Base-by-base conservation (phyloP, 2,329 filamentous ascomycete genomes). In the Penicillium sp. region DNA sequence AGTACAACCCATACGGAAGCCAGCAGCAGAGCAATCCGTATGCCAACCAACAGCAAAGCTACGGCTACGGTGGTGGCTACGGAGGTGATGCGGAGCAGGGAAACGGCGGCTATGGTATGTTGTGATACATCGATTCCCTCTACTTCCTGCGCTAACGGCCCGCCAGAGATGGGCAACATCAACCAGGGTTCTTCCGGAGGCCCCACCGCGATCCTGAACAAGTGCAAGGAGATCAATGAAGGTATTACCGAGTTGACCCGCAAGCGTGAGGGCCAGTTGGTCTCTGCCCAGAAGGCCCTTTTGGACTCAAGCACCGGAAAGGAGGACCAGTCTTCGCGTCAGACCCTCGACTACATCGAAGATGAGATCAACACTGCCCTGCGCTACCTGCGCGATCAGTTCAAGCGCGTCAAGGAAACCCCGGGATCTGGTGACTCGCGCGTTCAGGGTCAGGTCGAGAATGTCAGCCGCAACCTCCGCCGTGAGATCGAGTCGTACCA, bases 281-380 rank as follows among this genome's bases (percentile, higher is more conserved):
- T 59, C 65, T 83, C 95, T 32, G 81, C 85, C 60, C 83, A 88
- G 67, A 84, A 96, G 45, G 84, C 85, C 58, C 84, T 87, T 32
- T 84, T 96, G 60, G 89, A 91, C 65, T 85, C 88, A 56, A 89
- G 92, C 69, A 87, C 86, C 64, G 85, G 84, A 40, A 78, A 82
- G 46, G 83, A 85, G 50, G 88, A 86, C 66, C 80, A 83, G 56
- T 83, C 83, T 42, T 84, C 85, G 64, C 83, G 83, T 65, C 83
- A 83, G 57, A 83, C 89, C 66, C 84, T 97, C 60, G 89, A 95
- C 59, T 77, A 79, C 53, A 81, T 92, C 54, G 88, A 86, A 61
- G 81, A 87, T 42, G 87, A 93, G 60, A 93, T 92, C 63, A 95
- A 96, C 86, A 84, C 83, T 48, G 81, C 87, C 50, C 96, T 96